Percentiles rank a stretch among this genome's conserved stretches.
These are phyloP conservation scores for Leccinum obscurum DNA, from an alignment of 768 basidiomycete genomes.

Conservation along the genomic window DNA sequence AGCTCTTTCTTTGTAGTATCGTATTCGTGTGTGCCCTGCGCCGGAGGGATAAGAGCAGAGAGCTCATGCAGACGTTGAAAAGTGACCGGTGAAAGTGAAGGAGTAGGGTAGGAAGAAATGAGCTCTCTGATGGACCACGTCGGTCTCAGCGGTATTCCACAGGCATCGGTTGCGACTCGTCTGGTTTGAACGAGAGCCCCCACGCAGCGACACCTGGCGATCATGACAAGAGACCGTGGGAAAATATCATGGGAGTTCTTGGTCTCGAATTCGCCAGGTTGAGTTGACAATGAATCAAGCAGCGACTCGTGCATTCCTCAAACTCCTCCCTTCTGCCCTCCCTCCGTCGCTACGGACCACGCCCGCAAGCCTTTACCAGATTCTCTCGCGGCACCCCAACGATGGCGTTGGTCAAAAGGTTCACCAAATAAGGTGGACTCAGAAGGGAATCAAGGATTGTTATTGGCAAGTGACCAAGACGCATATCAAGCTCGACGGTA, in stretches of 20 bases:
- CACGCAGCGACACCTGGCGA: background rate
- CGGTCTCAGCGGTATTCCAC: conserved; percentile 63
- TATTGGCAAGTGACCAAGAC: conserved; percentile 79
- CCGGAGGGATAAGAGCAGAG: conserved; percentile 70
- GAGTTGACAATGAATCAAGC: conserved; percentile 25
- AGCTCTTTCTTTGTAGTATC: conserved; percentile 54
- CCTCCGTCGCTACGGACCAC: conserved; percentile 58
- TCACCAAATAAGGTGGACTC: conserved; percentile 72
- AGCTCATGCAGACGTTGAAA: conserved; percentile 67
- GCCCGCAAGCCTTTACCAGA: conserved; percentile 69
- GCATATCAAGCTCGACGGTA: conserved; percentile 69
- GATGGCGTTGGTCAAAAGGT: conserved; percentile 69
- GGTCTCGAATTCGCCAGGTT: background rate
- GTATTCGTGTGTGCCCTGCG: conserved; percentile 55
- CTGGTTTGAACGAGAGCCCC: conserved; percentile 6
- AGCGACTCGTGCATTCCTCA: conserved; percentile 42
- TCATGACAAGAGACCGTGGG: conserved; percentile 17
- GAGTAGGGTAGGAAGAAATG: conserved; percentile 74
- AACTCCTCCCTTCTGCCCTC: conserved; percentile 55
- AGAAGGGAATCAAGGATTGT: conserved; percentile 63
- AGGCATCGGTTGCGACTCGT: conserved; percentile 46
- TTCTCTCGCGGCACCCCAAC: conserved; percentile 65
- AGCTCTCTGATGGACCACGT: conserved; percentile 82
- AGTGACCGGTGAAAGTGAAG: conserved; percentile 55
- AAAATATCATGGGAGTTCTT: background rate